A percentile compares a stretch with the other conserved stretches of the same genome.
Conservation (phyloP, 805 yeast genomes). For the Ogataea ganodermae region DNA sequence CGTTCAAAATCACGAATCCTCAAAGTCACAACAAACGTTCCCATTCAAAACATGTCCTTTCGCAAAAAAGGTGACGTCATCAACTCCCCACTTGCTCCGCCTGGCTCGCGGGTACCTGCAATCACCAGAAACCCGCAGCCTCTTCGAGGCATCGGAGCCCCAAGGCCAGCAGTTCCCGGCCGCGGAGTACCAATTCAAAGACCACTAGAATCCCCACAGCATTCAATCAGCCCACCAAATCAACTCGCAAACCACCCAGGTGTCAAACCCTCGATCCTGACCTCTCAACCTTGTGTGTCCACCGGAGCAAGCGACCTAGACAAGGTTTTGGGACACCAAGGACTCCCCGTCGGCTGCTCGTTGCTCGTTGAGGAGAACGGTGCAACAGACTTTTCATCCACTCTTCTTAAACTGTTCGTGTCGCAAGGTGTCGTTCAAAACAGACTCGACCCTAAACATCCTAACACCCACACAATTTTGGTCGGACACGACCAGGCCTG, state of each 20-base stretch:
- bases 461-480: constrained; percentile 62
- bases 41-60: constrained; percentile 50
- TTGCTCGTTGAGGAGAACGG: constrained; percentile 80
- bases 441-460: constrained; percentile 43
- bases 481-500: constrained; percentile 60
- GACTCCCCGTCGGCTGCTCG: constrained; percentile 77
- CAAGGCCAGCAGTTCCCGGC: constrained; percentile 25
- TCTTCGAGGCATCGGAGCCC: constrained; percentile 6
- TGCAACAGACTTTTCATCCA: constrained; percentile 82
- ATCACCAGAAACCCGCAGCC: neutral
- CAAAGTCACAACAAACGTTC: too few species aligned
- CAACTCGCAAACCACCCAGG: constrained; percentile 47
- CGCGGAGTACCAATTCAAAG: constrained; percentile 10
- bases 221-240: neutral
- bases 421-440: constrained; percentile 76
- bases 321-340: constrained; percentile 72
- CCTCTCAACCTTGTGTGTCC: constrained; percentile 75
- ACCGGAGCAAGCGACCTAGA: constrained; percentile 82
- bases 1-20: too few species aligned
- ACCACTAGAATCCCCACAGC: neutral
- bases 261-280: constrained; percentile 71
- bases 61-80: constrained; percentile 58
- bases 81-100: neutral
- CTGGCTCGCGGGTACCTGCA: neutral
- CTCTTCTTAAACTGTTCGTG: constrained; percentile 66